A percentile compares a stretch with the other conserved stretches of the same genome.
These are phyloP conservation scores for Coprinellus micaceus DNA, from an alignment of 768 basidiomycete genomes.

Conservation along the genomic window DNA sequence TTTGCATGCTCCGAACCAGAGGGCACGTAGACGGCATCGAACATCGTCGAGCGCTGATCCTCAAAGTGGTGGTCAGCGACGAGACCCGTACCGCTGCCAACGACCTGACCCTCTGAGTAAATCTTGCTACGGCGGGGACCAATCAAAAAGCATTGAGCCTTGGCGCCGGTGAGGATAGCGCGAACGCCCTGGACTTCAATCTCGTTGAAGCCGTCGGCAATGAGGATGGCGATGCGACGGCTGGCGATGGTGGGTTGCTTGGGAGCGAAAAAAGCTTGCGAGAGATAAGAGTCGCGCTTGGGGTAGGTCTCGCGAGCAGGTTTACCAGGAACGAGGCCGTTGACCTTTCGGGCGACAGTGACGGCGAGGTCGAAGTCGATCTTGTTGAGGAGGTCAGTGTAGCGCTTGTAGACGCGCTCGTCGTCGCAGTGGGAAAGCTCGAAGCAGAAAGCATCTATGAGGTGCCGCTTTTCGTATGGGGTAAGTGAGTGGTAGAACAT, in stretches of 20 bases:
- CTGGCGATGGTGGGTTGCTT: slow-evolving; percentile 55
- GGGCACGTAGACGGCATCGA: slow-evolving; percentile 79
- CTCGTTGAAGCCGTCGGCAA: slow-evolving; percentile 71
- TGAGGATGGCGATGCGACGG: slow-evolving; percentile 72
- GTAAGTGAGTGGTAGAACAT: slow-evolving; percentile 83
- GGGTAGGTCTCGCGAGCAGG: slow-evolving; percentile 56
- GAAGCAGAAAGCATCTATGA: slow-evolving; percentile 69
- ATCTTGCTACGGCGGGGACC: slow-evolving; percentile 63
- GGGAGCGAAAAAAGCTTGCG: slow-evolving; percentile 54
- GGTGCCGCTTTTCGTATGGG: slow-evolving; percentile 65
- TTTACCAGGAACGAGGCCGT: slow-evolving; percentile 51
- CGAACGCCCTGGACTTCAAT: slow-evolving; percentile 57
- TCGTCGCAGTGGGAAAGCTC: slow-evolving; percentile 86
- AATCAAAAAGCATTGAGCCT: slow-evolving; percentile 61
- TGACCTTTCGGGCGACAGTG: slow-evolving; percentile 62
- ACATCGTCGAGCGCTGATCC: slow-evolving; percentile 76
- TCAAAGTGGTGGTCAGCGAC: slow-evolving; percentile 71
- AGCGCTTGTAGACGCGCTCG: slow-evolving; percentile 60
- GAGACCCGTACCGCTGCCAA: slow-evolving; percentile 30
- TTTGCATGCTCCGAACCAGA: slow-evolving; percentile 63
- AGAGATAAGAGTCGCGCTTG: slow-evolving; percentile 50
- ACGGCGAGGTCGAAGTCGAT: slow-evolving; percentile 74
- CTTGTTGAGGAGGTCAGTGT: slow-evolving; percentile 64
- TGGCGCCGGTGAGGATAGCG: slow-evolving; percentile 44
- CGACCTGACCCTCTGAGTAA: slow-evolving; percentile 25